A percentile compares a stretch with the other conserved stretches of the same genome.
Evolutionary conservation across 371 early-diverging fungal genomes (phyloP).

Genomic region (Apophysomyces trapeziformis): DNA sequence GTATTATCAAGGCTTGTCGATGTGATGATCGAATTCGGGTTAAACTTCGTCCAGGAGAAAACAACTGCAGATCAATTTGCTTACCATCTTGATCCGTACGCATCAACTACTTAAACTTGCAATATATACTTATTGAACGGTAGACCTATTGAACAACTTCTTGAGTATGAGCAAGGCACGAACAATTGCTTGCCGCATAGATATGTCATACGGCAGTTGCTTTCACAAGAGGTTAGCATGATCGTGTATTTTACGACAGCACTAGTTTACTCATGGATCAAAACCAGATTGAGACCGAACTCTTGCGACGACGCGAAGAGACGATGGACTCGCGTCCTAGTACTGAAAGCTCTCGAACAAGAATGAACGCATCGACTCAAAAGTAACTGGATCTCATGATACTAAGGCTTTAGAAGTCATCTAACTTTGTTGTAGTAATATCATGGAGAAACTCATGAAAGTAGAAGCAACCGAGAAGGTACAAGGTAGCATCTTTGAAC

Average conservation of each 20-base stretch:
- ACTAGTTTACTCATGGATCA: slow-evolving; percentile 15
- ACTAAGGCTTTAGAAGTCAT: background rate
- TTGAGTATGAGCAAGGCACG: slow-evolving; percentile 41
- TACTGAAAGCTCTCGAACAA: slow-evolving; percentile 19
- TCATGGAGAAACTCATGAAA: background rate
- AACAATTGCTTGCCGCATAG: slow-evolving; percentile 60
- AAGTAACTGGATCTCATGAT: slow-evolving; percentile 20
- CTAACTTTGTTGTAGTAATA: background rate
- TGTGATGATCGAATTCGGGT: slow-evolving; percentile 76
- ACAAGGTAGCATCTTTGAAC: background rate
- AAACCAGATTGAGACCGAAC: slow-evolving; percentile 67
- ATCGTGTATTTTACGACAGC: background rate
- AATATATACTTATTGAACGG: background rate
- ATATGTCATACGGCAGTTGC: slow-evolving; percentile 79
- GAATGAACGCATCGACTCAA: slow-evolving; percentile 7
- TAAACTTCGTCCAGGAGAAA: slow-evolving; percentile 76
- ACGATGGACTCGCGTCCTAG: slow-evolving; percentile 24
- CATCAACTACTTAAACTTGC: slow-evolving; percentile 2
- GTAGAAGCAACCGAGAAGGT: slow-evolving; percentile 4
- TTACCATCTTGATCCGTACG: slow-evolving; percentile 84
- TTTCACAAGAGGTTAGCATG: slow-evolving; percentile 73
- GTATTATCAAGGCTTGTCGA: slow-evolving; percentile 69
- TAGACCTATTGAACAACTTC: slow-evolving; percentile 66
- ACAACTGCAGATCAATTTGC: slow-evolving; percentile 69
- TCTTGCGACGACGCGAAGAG: slow-evolving; percentile 58